Conservation (phyloP, 2,329 filamentous ascomycete species). For the Drechslera avenae region DNA sequence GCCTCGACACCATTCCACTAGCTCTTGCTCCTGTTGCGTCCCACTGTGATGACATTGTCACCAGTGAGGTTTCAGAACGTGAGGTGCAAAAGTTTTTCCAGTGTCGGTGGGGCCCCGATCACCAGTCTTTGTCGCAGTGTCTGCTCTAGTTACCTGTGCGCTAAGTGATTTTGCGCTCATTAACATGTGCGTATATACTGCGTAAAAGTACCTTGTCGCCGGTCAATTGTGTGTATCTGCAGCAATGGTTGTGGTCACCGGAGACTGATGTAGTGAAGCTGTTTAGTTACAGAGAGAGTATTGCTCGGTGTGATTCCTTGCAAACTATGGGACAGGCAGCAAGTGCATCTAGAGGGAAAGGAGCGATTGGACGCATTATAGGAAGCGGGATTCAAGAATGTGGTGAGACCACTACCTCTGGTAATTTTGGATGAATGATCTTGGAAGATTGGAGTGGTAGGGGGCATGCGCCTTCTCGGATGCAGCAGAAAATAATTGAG, state of each 20-base stretch:
- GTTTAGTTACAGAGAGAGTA: neutral
- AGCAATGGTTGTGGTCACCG: neutral
- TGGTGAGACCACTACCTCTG: neutral
- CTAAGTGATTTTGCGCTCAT: neutral
- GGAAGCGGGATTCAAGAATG: neutral
- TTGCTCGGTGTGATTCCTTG: neutral
- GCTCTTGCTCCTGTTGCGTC: neutral
- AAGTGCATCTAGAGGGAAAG: neutral
- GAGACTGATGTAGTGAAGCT: neutral
- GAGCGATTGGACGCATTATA: neutral
- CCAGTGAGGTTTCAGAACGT: neutral
- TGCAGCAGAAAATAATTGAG: too few relatives aligned
- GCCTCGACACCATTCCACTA: constrained; percentile 1
- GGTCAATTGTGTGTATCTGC: neutral
- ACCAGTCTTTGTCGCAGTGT: neutral
- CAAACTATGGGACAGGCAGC: neutral
- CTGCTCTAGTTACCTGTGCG: neutral
- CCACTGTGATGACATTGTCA: too few relatives aligned
- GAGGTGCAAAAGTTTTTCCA: neutral
- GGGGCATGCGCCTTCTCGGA: too few relatives aligned
- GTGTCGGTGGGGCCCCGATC: neutral
- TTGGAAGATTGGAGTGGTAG: neutral
- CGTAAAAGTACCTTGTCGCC: neutral
- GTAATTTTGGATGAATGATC: neutral
- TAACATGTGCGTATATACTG: neutral